Evolutionary conservation across 2,329 filamentous ascomycete genomes (phyloP).

Genomic region (Berkeleyomyces basicola): DNA sequence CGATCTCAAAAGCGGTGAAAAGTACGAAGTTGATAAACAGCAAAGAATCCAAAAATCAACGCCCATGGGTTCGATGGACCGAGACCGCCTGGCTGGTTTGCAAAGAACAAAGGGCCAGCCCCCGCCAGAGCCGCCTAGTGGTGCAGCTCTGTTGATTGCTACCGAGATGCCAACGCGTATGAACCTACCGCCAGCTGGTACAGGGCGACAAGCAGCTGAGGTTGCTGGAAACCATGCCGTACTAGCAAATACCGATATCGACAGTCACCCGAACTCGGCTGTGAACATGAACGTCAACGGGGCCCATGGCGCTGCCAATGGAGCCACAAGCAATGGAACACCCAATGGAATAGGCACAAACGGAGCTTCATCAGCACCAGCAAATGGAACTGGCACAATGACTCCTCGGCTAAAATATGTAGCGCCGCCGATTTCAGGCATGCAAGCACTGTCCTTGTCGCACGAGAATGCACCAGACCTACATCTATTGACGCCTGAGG

Average conservation of each 20-base stretch:
- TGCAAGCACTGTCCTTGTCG: conserved; percentile 49
- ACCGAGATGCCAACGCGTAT: conserved; percentile 56
- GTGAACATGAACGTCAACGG: conserved; percentile 36
- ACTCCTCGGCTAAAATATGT: conserved; percentile 33
- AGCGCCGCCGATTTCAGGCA: conserved; percentile 40
- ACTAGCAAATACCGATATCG: conserved; percentile 28
- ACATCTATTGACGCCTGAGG: conserved; percentile 71
- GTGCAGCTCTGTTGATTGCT: conserved; percentile 59
- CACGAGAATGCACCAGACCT: conserved; percentile 66
- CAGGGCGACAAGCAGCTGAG: conserved; percentile 18
- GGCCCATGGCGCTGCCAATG: conserved; percentile 36
- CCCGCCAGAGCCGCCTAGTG: conserved; percentile 53
- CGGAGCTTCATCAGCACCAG: conserved; percentile 23
- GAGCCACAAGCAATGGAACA: conserved; percentile 20
- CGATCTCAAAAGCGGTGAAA: conserved; percentile 72
- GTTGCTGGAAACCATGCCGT: conserved; percentile 15
- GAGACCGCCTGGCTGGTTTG: conserved; percentile 55
- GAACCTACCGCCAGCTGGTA: conserved; percentile 19
- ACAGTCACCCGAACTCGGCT: background rate
- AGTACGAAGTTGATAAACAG: conserved; percentile 81
- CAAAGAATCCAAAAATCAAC: conserved; percentile 51
- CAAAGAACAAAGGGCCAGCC: conserved; percentile 52
- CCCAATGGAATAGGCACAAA: conserved; percentile 12
- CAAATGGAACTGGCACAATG: conserved; percentile 20
- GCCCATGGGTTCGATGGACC: conserved; percentile 69